These are phyloP conservation scores for Mycocentrospora acerina DNA, from an alignment of 2,329 filamentous ascomycete species.

Conservation along the genomic window DNA sequence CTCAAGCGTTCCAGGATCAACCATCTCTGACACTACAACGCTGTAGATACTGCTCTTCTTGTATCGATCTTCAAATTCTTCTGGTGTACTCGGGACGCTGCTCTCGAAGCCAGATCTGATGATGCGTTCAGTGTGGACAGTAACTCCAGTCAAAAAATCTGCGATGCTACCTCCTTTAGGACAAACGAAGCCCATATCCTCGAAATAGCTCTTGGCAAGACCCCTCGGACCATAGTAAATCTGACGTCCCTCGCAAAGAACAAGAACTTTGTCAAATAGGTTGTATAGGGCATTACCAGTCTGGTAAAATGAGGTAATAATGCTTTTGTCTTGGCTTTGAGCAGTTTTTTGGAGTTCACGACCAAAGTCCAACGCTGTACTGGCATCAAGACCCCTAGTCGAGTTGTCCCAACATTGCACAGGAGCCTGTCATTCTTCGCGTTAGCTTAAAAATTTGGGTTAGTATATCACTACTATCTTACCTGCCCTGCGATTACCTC, in stretches of 20 bases:
- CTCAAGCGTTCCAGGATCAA: conserved; percentile 59
- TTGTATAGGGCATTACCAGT: conserved; percentile 16
- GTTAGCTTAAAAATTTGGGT: conserved; percentile 1
- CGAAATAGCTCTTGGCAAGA: conserved; percentile 64
- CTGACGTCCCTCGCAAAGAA: conserved; percentile 71
- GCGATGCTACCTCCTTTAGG: conserved; percentile 61
- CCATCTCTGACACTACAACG: no score
- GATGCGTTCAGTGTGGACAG: conserved; percentile 45
- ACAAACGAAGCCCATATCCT: conserved; percentile 67
- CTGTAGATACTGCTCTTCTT: no score
- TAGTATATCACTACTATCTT: conserved; percentile 1
- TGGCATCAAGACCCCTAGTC: conserved; percentile 26
- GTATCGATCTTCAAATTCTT: conserved; percentile 50
- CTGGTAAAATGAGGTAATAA: conserved; percentile 58
- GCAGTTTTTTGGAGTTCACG: conserved; percentile 52
- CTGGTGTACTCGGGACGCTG: conserved; percentile 43
- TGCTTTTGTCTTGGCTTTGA: conserved; percentile 50
- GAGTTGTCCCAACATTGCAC: conserved; percentile 41
- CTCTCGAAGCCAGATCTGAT: conserved; percentile 43
- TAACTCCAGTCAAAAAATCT: conserved; percentile 75
- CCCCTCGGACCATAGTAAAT: conserved; percentile 68
- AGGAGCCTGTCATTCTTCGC: conserved; percentile 49
- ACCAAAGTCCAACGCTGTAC: conserved; percentile 56
- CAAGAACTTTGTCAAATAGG: conserved; percentile 67
- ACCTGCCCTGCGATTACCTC: conserved; percentile 40